These are phyloP conservation scores for Geranium brycei DNA, from an alignment of 345 rosid genomes.

Conservation along the genomic window DNA sequence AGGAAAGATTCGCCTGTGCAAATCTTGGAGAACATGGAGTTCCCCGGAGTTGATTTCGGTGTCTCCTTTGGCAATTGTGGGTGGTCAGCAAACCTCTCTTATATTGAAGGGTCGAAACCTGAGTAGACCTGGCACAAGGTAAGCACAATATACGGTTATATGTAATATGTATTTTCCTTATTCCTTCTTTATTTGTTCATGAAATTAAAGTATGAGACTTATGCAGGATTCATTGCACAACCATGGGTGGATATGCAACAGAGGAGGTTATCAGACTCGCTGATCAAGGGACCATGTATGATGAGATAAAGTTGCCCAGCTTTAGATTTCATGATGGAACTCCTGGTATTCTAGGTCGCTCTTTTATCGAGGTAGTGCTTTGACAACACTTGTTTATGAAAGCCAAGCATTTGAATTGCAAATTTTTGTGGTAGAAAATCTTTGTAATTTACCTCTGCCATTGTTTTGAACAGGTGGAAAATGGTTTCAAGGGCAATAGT, in stretches of 20 bases:
- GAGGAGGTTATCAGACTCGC: constrained; percentile 27
- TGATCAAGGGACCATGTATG: constrained; percentile 24
- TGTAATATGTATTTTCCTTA: background rate
- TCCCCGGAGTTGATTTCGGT: constrained; percentile 73
- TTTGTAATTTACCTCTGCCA: background rate
- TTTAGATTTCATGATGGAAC: constrained; percentile 32
- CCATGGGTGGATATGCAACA: constrained; percentile 52
- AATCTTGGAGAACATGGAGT: constrained; percentile 47
- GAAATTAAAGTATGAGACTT: constrained; percentile 5
- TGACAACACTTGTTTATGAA: too few relatives aligned
- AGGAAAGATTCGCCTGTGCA: constrained; percentile 63
- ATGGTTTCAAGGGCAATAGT: constrained; percentile 72
- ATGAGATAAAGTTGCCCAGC: constrained; percentile 42
- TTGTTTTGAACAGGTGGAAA: constrained; percentile 51
- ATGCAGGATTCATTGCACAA: constrained; percentile 52
- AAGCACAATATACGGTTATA: constrained; percentile 10
- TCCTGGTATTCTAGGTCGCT: constrained; percentile 46
- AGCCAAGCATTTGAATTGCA: too few relatives aligned
- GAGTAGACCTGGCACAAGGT: constrained; percentile 55
- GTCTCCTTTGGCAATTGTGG: constrained; percentile 68
- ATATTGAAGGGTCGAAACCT: constrained; percentile 64
- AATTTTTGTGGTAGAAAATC: too few relatives aligned
- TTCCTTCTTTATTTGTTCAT: background rate
- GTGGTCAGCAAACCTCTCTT: constrained; percentile 55
- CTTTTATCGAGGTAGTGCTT: constrained; percentile 70